phyloP scores from a whole-genome alignment of 768 basidiomycete genomes.

The Calocybe indica region DNA sequence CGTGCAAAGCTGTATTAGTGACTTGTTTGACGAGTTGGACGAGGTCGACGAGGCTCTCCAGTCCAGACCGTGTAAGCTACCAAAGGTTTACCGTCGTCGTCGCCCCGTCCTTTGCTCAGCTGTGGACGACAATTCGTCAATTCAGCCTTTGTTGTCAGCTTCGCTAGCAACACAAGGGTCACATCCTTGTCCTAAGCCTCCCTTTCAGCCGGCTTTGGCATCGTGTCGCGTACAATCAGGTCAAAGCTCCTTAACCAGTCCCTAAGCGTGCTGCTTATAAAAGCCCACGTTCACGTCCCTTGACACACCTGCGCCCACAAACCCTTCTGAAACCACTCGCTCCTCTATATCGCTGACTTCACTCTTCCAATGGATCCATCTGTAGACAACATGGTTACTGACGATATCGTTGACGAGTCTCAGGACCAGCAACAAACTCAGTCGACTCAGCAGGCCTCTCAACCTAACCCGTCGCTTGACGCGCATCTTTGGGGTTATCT shows the following conservation, averaged over 20 bases:
- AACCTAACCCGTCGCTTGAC: constrained; percentile 23
- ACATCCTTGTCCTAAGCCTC: constrained; percentile 1
- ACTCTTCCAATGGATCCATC: constrained; percentile 10
- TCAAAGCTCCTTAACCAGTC: constrained; percentile 17
- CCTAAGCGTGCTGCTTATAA: constrained; percentile 24
- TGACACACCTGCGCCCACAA: not conserved
- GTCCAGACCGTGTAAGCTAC: no score
- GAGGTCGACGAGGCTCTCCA: no score
- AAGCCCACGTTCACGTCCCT: constrained; percentile 6
- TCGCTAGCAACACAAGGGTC: not conserved
- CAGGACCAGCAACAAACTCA: constrained; percentile 33
- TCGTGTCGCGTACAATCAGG: constrained; percentile 4
- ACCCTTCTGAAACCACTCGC: not conserved
- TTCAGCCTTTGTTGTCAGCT: not conserved
- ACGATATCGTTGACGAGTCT: constrained; percentile 22
- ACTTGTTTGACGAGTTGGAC: no score
- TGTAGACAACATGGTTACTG: constrained; percentile 9
- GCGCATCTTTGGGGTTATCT: constrained; percentile 66
- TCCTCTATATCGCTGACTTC: not conserved
- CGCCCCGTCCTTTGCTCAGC: no score
- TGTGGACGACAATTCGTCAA: not conserved
- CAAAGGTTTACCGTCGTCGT: no score
- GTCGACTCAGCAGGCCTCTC: constrained; percentile 38
- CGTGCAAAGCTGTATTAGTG: no score
- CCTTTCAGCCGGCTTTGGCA: constrained; percentile 9